Evolutionary conservation across 2,329 filamentous ascomycete species (phyloP).

Genomic region (Neurospora crassa): DNA sequence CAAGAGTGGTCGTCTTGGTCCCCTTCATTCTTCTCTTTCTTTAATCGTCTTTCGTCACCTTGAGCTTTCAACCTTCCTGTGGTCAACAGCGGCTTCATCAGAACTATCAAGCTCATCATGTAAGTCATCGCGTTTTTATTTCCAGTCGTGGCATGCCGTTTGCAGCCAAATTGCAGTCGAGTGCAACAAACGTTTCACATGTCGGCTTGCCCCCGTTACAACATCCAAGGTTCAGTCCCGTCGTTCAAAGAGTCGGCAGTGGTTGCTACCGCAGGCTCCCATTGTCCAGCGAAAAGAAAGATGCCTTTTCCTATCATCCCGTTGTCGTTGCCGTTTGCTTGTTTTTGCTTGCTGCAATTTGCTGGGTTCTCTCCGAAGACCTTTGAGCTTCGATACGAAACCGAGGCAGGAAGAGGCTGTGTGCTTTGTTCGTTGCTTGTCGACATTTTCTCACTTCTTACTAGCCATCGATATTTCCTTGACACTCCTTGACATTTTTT

Average conservation of each 20-base stretch:
- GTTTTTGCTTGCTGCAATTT: neutral
- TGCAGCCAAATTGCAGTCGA: slow-evolving; percentile 7
- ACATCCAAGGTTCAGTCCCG: neutral
- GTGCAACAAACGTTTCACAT: slow-evolving; percentile 7
- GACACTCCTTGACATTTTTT: neutral
- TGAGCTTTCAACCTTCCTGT: neutral
- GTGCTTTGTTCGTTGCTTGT: neutral
- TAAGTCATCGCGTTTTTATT: slow-evolving; percentile 14
- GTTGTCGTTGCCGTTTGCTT: neutral
- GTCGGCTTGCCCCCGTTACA: neutral
- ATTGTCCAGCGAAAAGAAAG: neutral
- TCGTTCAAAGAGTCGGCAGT: neutral
- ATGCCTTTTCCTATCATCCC: neutral
- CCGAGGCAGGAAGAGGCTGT: neutral
- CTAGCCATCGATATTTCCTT: neutral
- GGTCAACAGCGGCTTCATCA: neutral
- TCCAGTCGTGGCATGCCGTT: slow-evolving; percentile 3
- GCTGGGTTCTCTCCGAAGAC: neutral
- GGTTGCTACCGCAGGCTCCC: neutral
- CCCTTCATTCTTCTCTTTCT: neutral
- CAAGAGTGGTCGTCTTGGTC: neutral
- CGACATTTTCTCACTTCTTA: neutral
- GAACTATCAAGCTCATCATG: neutral
- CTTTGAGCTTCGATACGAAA: neutral
- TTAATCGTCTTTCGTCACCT: neutral